A percentile compares a stretch with the other conserved stretches of the same genome.
Conservation (phyloP, 139 green algal genomes). For the Closterium sp. region DNA sequence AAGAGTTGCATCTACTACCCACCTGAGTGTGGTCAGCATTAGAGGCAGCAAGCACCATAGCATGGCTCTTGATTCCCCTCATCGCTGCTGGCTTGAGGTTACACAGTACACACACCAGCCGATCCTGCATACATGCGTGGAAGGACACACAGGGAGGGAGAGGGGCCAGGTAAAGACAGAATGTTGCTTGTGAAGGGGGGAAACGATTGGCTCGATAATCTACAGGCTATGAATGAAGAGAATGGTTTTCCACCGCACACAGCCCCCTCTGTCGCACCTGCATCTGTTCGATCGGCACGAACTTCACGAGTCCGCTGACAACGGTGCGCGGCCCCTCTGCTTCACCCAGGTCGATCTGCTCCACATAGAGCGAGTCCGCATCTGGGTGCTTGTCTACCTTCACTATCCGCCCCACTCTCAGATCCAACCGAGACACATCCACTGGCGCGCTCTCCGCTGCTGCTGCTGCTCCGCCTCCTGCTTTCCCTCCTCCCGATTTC, state of each 20-base stretch:
- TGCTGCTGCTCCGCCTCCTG: not conserved
- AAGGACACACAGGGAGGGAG: not conserved
- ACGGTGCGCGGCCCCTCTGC: slow-evolving; percentile 62
- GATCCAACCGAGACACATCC: slow-evolving; percentile 70
- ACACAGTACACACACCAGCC: slow-evolving; percentile 73
- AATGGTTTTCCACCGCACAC: not conserved
- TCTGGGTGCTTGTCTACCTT: slow-evolving; percentile 74
- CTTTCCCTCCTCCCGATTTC: not conserved
- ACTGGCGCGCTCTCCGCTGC: slow-evolving; percentile 13
- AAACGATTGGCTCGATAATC: too few species aligned
- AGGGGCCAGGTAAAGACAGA: not conserved
- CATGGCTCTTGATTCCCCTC: slow-evolving; percentile 78
- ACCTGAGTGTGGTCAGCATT: slow-evolving; percentile 60
- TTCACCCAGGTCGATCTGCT: slow-evolving; percentile 95
- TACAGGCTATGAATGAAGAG: too few species aligned
- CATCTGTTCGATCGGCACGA: slow-evolving; percentile 76
- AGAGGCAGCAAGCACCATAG: slow-evolving; percentile 88
- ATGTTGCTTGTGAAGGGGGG: not conserved
- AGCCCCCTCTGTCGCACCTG: slow-evolving; percentile 8
- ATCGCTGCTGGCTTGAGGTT: slow-evolving; percentile 95
- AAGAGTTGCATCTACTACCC: not conserved
- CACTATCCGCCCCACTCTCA: slow-evolving; percentile 81
- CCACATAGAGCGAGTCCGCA: slow-evolving; percentile 88
- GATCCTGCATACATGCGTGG: not conserved
- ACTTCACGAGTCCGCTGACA: slow-evolving; percentile 87